Evolutionary conservation across 2,329 filamentous ascomycete species (phyloP).

Genomic region (Diaporthe citriasiana): DNA sequence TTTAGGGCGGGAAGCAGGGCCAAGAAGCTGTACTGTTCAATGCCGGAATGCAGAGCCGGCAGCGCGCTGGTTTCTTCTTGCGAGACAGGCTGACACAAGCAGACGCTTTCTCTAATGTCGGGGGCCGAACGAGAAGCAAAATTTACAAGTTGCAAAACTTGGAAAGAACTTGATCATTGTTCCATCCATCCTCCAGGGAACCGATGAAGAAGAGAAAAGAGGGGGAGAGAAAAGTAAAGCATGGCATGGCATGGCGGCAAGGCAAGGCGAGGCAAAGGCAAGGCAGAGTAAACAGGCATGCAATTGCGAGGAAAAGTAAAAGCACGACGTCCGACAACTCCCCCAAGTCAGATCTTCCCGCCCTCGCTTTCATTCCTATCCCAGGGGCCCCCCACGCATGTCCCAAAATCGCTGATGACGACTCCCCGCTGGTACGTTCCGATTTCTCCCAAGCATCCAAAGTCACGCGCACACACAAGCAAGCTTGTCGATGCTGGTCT

Average conservation of each 20-base stretch:
- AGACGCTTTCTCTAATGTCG: conserved; percentile 21
- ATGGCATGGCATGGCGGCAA: background rate
- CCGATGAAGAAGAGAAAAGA: background rate
- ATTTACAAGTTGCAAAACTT: background rate
- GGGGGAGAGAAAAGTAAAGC: background rate
- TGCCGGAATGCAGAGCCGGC: conserved; percentile 12
- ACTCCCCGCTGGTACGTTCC: background rate
- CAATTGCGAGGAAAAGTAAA: conserved; percentile 15
- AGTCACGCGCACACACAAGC: background rate
- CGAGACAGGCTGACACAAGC: background rate
- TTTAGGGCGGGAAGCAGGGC: conserved; percentile 15
- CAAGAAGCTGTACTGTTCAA: conserved; percentile 8
- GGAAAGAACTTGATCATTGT: background rate
- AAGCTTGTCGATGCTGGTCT: background rate
- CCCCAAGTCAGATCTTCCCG: conserved; percentile 1
- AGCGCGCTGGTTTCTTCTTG: conserved; percentile 2
- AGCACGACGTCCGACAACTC: conserved; percentile 24
- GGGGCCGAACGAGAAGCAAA: background rate
- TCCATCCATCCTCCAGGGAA: conserved; percentile 14
- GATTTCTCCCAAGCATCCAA: background rate
- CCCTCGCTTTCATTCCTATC: background rate
- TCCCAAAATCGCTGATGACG: background rate
- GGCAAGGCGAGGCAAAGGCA: background rate
- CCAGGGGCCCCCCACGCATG: background rate
- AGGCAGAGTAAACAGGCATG: conserved; percentile 14